These are phyloP conservation scores for Cryptococcus depauperatus DNA, from an alignment of 1,284 basidiomycete species.

Conservation along the genomic window DNA sequence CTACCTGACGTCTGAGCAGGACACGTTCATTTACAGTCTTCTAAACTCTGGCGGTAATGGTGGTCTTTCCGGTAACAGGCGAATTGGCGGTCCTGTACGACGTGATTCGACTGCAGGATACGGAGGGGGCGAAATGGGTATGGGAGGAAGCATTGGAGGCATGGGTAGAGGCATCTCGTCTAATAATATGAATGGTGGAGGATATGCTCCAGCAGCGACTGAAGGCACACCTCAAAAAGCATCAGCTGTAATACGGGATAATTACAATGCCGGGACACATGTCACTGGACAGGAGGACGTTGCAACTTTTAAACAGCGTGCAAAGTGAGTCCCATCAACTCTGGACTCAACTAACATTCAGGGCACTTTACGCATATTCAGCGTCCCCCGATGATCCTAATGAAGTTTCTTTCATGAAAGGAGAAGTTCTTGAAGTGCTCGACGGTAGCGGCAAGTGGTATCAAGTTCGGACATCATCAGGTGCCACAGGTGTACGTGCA, in stretches of 20 bases:
- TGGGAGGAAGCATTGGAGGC: conserved; percentile 14
- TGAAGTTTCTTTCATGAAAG: conserved; percentile 89
- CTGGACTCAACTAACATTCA: conserved; percentile 6
- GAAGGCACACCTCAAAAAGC: conserved; percentile 27
- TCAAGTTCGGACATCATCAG: conserved; percentile 81
- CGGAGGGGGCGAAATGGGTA: conserved; percentile 16
- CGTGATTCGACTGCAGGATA: not conserved
- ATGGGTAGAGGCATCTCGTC: conserved; percentile 23
- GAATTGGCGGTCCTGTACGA: conserved; percentile 6
- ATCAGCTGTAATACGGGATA: not conserved
- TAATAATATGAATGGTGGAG: conserved; percentile 21
- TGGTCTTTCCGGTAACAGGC: conserved; percentile 55
- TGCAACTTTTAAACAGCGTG: conserved; percentile 17
- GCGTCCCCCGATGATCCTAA: conserved; percentile 91
- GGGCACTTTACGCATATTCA: conserved; percentile 55
- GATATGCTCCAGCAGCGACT: conserved; percentile 25
- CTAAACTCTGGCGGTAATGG: conserved; percentile 82
- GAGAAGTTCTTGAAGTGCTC: conserved; percentile 85
- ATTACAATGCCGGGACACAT: not conserved
- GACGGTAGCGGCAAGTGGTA: conserved; percentile 94
- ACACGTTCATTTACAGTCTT: conserved; percentile 69
- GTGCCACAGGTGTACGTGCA: conserved; percentile 57
- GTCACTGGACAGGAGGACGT: conserved; percentile 11
- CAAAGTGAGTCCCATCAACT: conserved; percentile 16
- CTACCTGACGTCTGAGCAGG: conserved; percentile 93